Evolutionary conservation across 2,329 filamentous ascomycete genomes (phyloP).

Genomic region (Aspergillus amoenus): DNA sequence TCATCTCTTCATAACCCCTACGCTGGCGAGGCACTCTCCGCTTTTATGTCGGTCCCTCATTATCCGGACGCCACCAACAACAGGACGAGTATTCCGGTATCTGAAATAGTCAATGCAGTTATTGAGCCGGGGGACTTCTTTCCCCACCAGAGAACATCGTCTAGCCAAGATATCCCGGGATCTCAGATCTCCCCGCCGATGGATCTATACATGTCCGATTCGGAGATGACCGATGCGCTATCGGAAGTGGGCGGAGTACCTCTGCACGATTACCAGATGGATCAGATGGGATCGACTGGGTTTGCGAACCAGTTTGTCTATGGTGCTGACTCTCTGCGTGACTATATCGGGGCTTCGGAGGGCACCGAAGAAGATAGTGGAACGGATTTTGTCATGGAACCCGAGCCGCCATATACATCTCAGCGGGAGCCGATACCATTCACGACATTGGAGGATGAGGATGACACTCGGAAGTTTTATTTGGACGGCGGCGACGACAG

Average conservation of each 20-base stretch:
- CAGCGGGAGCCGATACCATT: slow-evolving; percentile 16
- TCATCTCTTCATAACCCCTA: background rate
- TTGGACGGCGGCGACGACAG: slow-evolving; percentile 25
- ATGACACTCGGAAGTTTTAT: slow-evolving; percentile 36
- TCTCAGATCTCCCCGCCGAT: slow-evolving; percentile 14
- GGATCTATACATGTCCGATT: slow-evolving; percentile 24
- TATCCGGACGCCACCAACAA: slow-evolving; percentile 24
- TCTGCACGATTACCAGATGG: slow-evolving; percentile 15
- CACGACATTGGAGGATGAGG: slow-evolving; percentile 26
- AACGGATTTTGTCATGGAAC: slow-evolving; percentile 26
- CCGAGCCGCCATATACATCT: slow-evolving; percentile 19
- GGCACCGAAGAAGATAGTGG: slow-evolving; percentile 20
- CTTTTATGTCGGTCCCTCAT: slow-evolving; percentile 30
- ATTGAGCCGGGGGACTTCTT: slow-evolving; percentile 15
- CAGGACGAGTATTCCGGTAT: slow-evolving; percentile 21
- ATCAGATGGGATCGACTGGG: slow-evolving; percentile 19
- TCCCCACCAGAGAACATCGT: background rate
- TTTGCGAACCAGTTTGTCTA: slow-evolving; percentile 21
- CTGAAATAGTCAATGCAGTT: slow-evolving; percentile 31
- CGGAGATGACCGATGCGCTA: slow-evolving; percentile 24
- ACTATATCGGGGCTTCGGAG: slow-evolving; percentile 22
- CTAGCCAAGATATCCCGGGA: background rate
- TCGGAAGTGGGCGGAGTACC: slow-evolving; percentile 24
- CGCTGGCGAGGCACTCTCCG: slow-evolving; percentile 22
- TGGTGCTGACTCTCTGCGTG: slow-evolving; percentile 14